Conservation (phyloP, 106 monocot species). For the Posidonia australis region DNA sequence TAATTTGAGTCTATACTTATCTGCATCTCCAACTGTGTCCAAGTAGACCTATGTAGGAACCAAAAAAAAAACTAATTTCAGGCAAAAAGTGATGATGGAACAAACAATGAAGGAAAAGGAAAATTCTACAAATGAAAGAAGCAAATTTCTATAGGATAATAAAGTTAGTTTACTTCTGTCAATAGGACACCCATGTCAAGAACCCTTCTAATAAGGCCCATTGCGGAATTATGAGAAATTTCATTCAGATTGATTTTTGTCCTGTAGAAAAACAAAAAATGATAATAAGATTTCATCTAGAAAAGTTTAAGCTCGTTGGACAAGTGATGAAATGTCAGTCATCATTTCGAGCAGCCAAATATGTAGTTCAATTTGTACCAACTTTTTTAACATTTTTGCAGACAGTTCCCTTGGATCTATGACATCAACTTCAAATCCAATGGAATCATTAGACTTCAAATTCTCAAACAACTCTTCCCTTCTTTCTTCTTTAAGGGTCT, state of each 20-base stretch:
- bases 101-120: conserved; percentile 1
- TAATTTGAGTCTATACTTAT: conserved; percentile 73
- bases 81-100: neutral
- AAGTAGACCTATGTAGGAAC: conserved; percentile 51
- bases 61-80: neutral
- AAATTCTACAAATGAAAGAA: neutral
- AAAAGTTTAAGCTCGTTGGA: neutral
- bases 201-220: conserved; percentile 76
- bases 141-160: neutral
- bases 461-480: conserved; percentile 93
- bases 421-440: conserved; percentile 94
- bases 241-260: conserved; percentile 90
- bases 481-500: conserved; percentile 96
- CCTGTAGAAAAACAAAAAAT: conserved; percentile 29
- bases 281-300: neutral
- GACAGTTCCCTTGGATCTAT: conserved; percentile 90
- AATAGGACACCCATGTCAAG: conserved; percentile 77
- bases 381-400: conserved; percentile 90
- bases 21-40: conserved; percentile 97
- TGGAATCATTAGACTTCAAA: conserved; percentile 48
- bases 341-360: neutral
- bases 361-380: conserved; percentile 1
- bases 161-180: conserved; percentile 46
- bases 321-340: neutral
- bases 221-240: conserved; percentile 95